Conservation (phyloP, 1,284 basidiomycete species). For the Ceratobasidium sp. region DNA sequence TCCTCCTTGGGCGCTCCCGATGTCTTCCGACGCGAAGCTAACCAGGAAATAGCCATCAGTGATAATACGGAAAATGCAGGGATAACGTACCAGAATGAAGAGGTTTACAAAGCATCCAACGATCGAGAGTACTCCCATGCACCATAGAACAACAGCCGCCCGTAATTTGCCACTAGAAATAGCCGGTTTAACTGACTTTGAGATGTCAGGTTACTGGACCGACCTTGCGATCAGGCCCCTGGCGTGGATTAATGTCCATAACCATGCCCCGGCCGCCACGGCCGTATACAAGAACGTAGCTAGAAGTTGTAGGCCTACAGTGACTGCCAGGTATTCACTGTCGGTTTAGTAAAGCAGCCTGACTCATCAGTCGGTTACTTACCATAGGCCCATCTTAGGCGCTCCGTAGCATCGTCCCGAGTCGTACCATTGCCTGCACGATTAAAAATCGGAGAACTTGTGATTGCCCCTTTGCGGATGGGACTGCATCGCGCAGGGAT, state of each 20-base stretch:
- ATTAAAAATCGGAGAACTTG: too few relatives aligned
- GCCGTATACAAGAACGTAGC: constrained; percentile 38
- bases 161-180: constrained; percentile 21
- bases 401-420: too few relatives aligned
- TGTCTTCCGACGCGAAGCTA: too few relatives aligned
- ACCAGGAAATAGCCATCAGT: too few relatives aligned
- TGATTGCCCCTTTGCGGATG: too few relatives aligned
- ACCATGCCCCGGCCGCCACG: constrained; percentile 14
- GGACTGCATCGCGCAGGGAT: too few relatives aligned
- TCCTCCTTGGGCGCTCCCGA: too few relatives aligned
- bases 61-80: too few relatives aligned
- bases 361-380: not conserved
- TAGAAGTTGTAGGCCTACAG: constrained; percentile 21
- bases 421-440: too few relatives aligned
- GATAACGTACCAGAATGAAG: constrained; percentile 21
- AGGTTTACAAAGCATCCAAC: constrained; percentile 40
- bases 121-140: constrained; percentile 19
- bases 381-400: too few relatives aligned
- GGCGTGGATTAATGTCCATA: constrained; percentile 22
- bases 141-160: constrained; percentile 10
- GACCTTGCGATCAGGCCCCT: constrained; percentile 27
- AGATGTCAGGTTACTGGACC: not conserved
- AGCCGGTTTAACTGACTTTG: not conserved
- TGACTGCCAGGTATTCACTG: constrained; percentile 1
- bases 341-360: too few relatives aligned